A percentile compares a stretch with the other conserved stretches of the same genome.
Conservation (phyloP, 305 asterid genomes). For the Fraxinus dipetala region DNA sequence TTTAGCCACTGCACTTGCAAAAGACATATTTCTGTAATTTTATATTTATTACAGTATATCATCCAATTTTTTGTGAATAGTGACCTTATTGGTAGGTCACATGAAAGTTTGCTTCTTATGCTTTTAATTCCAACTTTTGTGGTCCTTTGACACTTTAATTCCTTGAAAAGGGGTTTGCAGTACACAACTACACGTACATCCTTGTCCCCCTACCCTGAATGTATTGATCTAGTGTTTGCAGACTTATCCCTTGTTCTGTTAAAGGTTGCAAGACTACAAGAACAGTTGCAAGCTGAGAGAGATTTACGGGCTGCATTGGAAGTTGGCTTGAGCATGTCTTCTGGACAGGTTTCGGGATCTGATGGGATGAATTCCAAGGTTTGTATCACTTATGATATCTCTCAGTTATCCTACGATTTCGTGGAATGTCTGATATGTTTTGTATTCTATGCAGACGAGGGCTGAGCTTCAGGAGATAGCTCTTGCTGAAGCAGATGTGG, state of each 20-base stretch:
- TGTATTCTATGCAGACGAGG: slow-evolving; percentile 57
- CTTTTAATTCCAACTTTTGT: not conserved
- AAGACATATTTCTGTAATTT: not conserved
- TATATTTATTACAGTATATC: not conserved
- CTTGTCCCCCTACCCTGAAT: not conserved
- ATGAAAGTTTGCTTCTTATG: not conserved
- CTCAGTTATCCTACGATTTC: slow-evolving; percentile 21
- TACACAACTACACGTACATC: not conserved
- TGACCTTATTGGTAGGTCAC: not conserved
- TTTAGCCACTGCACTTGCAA: not conserved
- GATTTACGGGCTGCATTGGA: slow-evolving; percentile 93
- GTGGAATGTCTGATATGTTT: slow-evolving; percentile 23
- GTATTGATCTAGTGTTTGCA: slow-evolving; percentile 4
- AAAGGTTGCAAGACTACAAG: slow-evolving; percentile 92
- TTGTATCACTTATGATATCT: slow-evolving; percentile 20
- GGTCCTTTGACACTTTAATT: not conserved
- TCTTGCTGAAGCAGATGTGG: slow-evolving; percentile 97
- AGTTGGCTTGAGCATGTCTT: slow-evolving; percentile 94
- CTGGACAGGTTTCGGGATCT: slow-evolving; percentile 77
- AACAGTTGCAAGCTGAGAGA: slow-evolving; percentile 98
- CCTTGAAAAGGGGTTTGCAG: not conserved
- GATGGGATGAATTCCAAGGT: slow-evolving; percentile 96
- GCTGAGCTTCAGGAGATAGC: slow-evolving; percentile 99
- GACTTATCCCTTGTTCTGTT: slow-evolving; percentile 19
- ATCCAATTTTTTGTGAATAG: not conserved